Conservation (phyloP, 2,329 filamentous ascomycete species). For the Akanthomyces lecanii region DNA sequence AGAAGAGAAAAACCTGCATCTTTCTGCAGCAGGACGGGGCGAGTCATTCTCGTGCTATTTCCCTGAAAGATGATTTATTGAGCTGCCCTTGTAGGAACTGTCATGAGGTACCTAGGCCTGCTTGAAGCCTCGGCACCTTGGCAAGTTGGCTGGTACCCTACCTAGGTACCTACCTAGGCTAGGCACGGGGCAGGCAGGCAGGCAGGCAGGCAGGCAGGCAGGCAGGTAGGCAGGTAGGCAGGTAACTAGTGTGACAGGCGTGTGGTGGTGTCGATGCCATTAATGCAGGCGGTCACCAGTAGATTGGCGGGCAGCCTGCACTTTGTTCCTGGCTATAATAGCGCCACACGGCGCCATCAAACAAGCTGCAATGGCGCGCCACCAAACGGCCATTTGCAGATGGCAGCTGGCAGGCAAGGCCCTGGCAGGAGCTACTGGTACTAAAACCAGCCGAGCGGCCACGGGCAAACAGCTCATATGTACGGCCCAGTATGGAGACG, state of each 20-base stretch:
- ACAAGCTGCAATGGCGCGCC: neutral
- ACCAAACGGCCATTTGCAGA: neutral
- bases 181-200: too few relatives aligned
- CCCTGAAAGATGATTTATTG: neutral
- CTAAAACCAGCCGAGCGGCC: neutral
- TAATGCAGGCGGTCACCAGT: too few relatives aligned
- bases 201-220: too few relatives aligned
- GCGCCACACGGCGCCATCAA: slow-evolving; percentile 3
- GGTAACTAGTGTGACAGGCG: too few relatives aligned
- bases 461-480: neutral
- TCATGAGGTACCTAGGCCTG: neutral
- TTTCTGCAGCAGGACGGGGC: neutral
- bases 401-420: neutral
- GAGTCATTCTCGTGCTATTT: neutral
- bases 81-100: too few relatives aligned
- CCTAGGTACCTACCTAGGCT: too few relatives aligned
- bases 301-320: neutral
- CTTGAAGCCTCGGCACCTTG: neutral
- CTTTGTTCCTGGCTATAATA: neutral
- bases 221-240: too few relatives aligned
- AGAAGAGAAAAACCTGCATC: neutral
- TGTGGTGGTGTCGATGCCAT: too few relatives aligned
- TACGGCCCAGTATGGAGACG: neutral
- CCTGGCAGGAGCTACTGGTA: neutral
- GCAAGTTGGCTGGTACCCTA: neutral